These are phyloP conservation scores for Microbotryum saponariae DNA, from an alignment of 1,284 basidiomycete genomes.

Conservation along the genomic window DNA sequence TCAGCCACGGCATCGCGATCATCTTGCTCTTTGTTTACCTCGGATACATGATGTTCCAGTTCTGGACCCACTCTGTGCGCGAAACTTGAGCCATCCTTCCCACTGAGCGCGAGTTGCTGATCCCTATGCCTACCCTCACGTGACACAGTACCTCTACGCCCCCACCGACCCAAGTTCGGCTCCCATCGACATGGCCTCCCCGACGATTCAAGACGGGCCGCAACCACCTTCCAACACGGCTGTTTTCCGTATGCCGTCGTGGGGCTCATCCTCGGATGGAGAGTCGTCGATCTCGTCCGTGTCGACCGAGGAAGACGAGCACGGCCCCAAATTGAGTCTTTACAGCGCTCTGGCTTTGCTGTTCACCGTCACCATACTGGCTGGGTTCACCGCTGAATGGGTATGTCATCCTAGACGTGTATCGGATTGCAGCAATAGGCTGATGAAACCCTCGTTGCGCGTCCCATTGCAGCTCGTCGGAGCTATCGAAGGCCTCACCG, in stretches of 20 bases:
- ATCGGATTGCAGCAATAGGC: too few relatives aligned
- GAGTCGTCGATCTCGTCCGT: conserved; percentile 32
- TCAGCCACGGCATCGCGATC: conserved; percentile 47
- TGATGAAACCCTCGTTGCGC: too few relatives aligned
- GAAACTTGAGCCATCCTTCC: conserved; percentile 32
- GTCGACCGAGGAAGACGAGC: conserved; percentile 41
- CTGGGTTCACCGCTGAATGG: conserved; percentile 19
- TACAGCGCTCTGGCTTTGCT: conserved; percentile 45
- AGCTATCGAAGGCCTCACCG: conserved; percentile 63
- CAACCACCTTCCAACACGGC: conserved; percentile 33
- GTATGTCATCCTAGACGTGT: too few relatives aligned
- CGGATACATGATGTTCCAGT: conserved; percentile 43
- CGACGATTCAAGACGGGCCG: conserved; percentile 34
- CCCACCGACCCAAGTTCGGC: conserved; percentile 8
- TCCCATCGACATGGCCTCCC: conserved; percentile 7
- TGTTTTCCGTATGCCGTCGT: conserved; percentile 38
- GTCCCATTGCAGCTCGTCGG: conserved; percentile 51
- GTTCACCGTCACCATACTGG: conserved; percentile 45
- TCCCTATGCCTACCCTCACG: conserved; percentile 39
- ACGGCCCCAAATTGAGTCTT: conserved; percentile 49
- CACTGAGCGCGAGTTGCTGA: conserved; percentile 31
- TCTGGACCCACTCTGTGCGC: conserved; percentile 48
- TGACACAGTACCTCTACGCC: conserved; percentile 16
- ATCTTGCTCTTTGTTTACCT: conserved; percentile 52
- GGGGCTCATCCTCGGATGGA: conserved; percentile 32